Evolutionary conservation across 169 alveolate species (phyloP).

Genomic region (Condylostoma magnum): DNA sequence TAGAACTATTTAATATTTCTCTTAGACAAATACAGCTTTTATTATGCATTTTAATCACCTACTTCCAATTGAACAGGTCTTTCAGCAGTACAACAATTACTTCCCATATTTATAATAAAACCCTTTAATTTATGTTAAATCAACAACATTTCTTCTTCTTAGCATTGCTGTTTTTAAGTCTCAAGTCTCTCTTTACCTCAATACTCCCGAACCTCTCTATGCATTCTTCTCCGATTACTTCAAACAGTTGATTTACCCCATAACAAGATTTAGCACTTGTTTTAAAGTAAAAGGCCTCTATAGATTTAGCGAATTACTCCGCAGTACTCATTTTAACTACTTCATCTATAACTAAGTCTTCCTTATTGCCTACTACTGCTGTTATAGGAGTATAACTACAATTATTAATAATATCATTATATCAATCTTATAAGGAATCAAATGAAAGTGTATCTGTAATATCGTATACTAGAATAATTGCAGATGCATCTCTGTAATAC

Average conservation of each 20-base stretch:
- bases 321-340: conserved; percentile 3
- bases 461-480: conserved; percentile 68
- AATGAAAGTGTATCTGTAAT: conserved; percentile 53
- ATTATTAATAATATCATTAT: conserved; percentile 26
- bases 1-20: no score
- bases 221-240: conserved; percentile 2
- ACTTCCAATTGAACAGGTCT: no score
- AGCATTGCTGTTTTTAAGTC: no score
- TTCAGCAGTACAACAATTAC: no score
- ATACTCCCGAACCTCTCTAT: no score
- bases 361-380: conserved; percentile 38
- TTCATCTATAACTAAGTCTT: conserved; percentile 39
- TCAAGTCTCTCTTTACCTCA: no score
- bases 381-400: conserved; percentile 26
- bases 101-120: no score
- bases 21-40: no score
- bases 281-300: conserved; percentile 3
- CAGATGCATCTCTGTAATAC: conserved; percentile 74
- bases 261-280: not conserved
- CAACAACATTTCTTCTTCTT: no score
- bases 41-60: no score
- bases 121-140: no score
- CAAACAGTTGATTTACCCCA: not conserved
- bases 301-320: not conserved
- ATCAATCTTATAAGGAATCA: conserved; percentile 28